Evolutionary conservation across 441 rosid genomes (phyloP).

Genomic region (Corymbia citriodora): DNA sequence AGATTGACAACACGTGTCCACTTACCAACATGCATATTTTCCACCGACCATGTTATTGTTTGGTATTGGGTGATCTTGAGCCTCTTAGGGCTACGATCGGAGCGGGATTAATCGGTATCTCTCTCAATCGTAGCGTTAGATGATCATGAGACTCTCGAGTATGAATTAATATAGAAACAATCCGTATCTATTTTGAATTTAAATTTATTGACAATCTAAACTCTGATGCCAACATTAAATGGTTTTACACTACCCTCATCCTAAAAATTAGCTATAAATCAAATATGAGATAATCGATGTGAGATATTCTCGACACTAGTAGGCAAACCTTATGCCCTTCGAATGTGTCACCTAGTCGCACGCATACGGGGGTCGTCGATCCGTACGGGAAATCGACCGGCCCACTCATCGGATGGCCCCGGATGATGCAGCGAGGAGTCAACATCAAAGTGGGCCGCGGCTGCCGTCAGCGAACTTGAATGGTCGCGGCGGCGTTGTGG

Average conservation of each 20-base stretch:
- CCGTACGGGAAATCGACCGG: rapidly evolving
- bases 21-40: neutral
- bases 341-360: neutral
- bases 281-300: rapidly evolving
- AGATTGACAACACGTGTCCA: rapidly evolving
- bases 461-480: neutral
- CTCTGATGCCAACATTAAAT: too few species aligned
- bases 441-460: neutral
- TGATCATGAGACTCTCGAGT: too few species aligned
- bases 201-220: too few species aligned
- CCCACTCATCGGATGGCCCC: neutral
- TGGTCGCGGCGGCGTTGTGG: neutral
- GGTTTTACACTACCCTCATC: too few species aligned
- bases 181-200: neutral
- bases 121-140: too few species aligned
- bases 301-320: too few species aligned
- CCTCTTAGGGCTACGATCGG: too few species aligned
- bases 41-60: rapidly evolving
- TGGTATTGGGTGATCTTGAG: rapidly evolving
- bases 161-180: too few species aligned
- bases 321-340: rapidly evolving
- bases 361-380: neutral
- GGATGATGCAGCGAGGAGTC: neutral
- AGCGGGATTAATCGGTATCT: too few species aligned
- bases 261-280: too few species aligned